phyloP scores from a whole-genome alignment of 352 stramenopile genomes.

The Phytophthora boehmeriae region DNA sequence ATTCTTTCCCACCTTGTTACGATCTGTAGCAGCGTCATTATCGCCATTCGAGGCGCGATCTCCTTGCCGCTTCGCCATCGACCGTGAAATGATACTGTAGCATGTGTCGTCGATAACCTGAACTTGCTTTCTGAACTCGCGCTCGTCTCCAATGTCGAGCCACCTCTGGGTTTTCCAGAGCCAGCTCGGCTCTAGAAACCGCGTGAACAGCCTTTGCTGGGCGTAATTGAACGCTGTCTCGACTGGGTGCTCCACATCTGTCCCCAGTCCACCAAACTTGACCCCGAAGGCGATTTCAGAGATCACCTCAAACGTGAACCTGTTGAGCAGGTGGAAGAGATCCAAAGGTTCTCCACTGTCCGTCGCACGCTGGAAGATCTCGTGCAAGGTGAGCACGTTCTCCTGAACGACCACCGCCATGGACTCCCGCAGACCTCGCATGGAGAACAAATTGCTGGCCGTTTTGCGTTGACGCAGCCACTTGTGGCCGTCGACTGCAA shows the following conservation, averaged over 20 bases:
- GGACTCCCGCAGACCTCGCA: conserved; percentile 34
- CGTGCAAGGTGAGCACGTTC: conserved; percentile 20
- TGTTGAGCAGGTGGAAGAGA: conserved; percentile 41
- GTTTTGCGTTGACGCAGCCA: conserved; percentile 61
- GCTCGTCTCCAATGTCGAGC: conserved; percentile 40
- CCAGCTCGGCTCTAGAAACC: conserved; percentile 44
- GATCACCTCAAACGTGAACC: conserved; percentile 62
- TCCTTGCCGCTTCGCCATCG: conserved; percentile 18
- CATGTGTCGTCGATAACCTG: conserved; percentile 38
- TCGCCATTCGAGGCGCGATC: not conserved
- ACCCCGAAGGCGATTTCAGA: conserved; percentile 49
- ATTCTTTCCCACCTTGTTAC: conserved; percentile 3
- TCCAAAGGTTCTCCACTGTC: conserved; percentile 24
- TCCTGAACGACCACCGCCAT: conserved; percentile 44
- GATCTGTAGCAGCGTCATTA: not conserved
- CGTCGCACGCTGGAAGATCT: conserved; percentile 23
- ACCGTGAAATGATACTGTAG: conserved; percentile 39
- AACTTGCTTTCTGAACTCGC: conserved; percentile 36
- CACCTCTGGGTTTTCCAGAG: conserved; percentile 49
- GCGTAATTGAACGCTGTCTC: conserved; percentile 44
- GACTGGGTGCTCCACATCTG: conserved; percentile 26
- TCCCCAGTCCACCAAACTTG: conserved; percentile 19
- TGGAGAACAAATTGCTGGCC: conserved; percentile 52
- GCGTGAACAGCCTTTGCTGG: conserved; percentile 29
- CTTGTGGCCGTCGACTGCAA: conserved; percentile 40